Evolutionary conservation across 1,284 basidiomycete genomes (phyloP).

Genomic region (Ganoderma meredithae): DNA sequence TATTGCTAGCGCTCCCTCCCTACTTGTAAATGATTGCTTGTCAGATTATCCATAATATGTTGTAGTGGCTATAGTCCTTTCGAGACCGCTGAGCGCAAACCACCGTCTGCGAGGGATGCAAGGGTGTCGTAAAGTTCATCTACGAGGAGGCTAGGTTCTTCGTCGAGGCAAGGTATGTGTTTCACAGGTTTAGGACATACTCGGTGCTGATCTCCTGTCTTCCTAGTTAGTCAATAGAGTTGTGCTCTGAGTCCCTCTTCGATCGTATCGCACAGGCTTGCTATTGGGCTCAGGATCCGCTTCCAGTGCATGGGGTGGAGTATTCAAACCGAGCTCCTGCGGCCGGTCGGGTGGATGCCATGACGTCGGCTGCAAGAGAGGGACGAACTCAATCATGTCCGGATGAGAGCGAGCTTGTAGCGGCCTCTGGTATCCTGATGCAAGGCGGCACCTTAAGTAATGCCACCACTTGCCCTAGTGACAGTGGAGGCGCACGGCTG

Average conservation of each 20-base stretch:
- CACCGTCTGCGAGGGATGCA: background rate
- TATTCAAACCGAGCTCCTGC: no score
- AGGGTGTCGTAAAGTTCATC: background rate
- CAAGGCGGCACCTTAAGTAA: background rate
- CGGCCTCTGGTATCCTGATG: background rate
- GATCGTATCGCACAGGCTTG: background rate
- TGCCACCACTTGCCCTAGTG: background rate
- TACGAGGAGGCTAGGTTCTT: background rate
- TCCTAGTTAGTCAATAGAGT: background rate
- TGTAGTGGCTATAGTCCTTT: constrained; percentile 24
- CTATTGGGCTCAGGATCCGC: background rate
- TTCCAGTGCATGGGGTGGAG: background rate
- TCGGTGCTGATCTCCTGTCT: background rate
- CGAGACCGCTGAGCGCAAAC: background rate
- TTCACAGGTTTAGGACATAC: background rate
- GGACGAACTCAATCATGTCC: background rate
- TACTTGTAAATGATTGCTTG: constrained; percentile 25
- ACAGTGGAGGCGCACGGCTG: background rate
- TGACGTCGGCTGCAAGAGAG: background rate
- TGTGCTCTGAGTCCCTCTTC: background rate
- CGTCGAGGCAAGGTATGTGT: background rate
- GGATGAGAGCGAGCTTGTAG: background rate
- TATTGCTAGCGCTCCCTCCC: constrained; percentile 15
- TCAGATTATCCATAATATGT: constrained; percentile 28
- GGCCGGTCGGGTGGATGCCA: background rate